These are phyloP conservation scores for Betula pendula DNA, from an alignment of 306 rosid species.

Conservation along the genomic window DNA sequence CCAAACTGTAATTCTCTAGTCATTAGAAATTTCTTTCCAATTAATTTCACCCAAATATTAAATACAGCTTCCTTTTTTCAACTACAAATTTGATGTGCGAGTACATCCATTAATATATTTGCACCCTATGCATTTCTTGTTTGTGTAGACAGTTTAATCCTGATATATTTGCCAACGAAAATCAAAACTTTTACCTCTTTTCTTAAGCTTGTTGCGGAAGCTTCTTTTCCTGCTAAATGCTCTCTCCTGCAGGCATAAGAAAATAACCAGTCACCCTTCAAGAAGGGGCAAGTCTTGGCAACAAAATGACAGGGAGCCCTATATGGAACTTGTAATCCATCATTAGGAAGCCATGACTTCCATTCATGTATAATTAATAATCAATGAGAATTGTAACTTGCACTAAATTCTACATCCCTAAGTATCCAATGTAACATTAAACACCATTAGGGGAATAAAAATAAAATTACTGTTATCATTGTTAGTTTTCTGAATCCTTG, in stretches of 20 bases:
- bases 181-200: conserved; percentile 47
- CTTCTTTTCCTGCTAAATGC: conserved; percentile 97
- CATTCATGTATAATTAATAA: not conserved
- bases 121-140: not conserved
- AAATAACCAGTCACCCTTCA: conserved; percentile 17
- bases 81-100: not conserved
- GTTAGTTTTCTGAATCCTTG: not conserved
- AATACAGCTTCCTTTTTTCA: not conserved
- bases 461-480: not conserved
- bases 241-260: conserved; percentile 59
- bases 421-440: not conserved
- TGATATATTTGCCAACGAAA: conserved; percentile 2
- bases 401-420: not conserved
- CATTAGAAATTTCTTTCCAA: conserved; percentile 18
- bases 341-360: not conserved
- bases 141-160: conserved; percentile 10
- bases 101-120: not conserved
- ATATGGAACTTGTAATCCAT: conserved; percentile 8
- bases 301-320: conserved; percentile 1
- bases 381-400: not conserved
- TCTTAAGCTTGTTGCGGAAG: conserved; percentile 86
- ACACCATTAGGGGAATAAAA: not conserved
- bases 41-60: conserved; percentile 19
- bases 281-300: conserved; percentile 9
- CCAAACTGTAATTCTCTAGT: not conserved